Evolutionary conservation across 495 filamentous ascomycete genomes (phyloP).

Genomic region (Lindgomyces ingoldianus): DNA sequence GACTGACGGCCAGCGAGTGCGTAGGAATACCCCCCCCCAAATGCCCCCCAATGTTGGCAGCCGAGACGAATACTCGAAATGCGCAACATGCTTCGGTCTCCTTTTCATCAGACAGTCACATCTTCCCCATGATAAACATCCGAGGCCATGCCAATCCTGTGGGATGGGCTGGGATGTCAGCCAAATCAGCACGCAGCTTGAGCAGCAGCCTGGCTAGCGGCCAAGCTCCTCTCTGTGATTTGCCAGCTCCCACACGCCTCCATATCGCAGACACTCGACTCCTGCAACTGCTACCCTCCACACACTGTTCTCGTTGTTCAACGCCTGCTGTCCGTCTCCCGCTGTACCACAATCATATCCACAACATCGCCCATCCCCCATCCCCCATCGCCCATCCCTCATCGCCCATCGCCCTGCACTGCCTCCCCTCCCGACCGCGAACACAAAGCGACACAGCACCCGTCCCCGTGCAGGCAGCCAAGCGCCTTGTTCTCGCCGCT

Average conservation of each 20-base stretch:
- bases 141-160: neutral
- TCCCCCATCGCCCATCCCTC: neutral
- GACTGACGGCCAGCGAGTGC: neutral
- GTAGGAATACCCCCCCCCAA: neutral
- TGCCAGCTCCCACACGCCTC: neutral
- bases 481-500: conserved; percentile 2
- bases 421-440: neutral
- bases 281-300: too few relatives aligned
- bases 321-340: neutral
- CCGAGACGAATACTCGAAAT: too few relatives aligned
- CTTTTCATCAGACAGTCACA: too few relatives aligned
- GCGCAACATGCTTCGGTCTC: neutral
- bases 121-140: neutral
- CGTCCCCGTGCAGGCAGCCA: conserved; percentile 13
- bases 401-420: conserved; percentile 9
- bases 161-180: neutral
- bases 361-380: too few relatives aligned
- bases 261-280: too few relatives aligned
- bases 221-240: conserved; percentile 5
- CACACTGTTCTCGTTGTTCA: neutral
- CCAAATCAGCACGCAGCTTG: neutral
- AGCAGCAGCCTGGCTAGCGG: neutral
- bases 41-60: too few relatives aligned
- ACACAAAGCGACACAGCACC: conserved; percentile 17
- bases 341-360: too few relatives aligned